Evolutionary conservation across 495 filamentous ascomycete species (phyloP).

Genomic region (Tuber magnatum): DNA sequence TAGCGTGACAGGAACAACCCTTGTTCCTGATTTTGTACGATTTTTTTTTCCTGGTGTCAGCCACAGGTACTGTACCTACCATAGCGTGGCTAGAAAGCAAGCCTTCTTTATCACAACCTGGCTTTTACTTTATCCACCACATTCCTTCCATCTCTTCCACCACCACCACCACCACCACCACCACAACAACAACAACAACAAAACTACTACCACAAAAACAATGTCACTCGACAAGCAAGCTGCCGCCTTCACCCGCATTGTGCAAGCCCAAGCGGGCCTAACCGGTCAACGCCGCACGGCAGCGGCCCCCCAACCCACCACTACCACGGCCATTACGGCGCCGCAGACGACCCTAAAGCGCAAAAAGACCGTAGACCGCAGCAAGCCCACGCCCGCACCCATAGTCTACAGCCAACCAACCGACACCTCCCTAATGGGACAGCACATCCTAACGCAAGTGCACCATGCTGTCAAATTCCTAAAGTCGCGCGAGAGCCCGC

Average conservation of each 20-base stretch:
- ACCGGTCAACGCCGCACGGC: constrained; percentile 30
- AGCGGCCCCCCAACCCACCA: constrained; percentile 10
- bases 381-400: constrained; percentile 18
- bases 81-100: neutral
- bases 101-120: neutral
- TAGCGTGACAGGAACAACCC: neutral
- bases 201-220: neutral
- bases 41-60: neutral
- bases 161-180: neutral
- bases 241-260: constrained; percentile 39
- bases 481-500: constrained; percentile 64
- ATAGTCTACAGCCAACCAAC: constrained; percentile 71
- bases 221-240: constrained; percentile 41
- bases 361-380: constrained; percentile 29
- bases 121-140: neutral
- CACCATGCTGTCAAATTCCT: constrained; percentile 76
- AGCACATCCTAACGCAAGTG: constrained; percentile 75
- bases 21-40: neutral
- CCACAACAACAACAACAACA: neutral
- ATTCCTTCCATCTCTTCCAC: neutral
- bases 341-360: constrained; percentile 24
- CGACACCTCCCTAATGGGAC: constrained; percentile 62
- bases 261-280: constrained; percentile 43
- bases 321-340: constrained; percentile 7
- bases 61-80: neutral